Base-by-base conservation (phyloP, 1,284 basidiomycete genomes). In the Tylopilus sp. region DNA sequence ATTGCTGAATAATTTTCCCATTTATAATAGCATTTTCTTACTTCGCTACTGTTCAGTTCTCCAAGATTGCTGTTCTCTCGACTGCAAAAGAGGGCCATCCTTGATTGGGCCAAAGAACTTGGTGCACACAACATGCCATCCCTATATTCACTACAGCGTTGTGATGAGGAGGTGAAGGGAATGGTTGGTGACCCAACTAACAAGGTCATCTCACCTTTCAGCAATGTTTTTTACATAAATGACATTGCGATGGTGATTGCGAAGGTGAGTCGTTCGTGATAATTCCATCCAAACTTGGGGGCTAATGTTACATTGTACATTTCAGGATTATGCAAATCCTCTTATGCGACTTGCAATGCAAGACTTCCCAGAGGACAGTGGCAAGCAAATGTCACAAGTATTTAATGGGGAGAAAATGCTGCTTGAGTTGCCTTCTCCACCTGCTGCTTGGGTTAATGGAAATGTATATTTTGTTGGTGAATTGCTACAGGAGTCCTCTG, bases 191-290 rank as follows among this genome's bases (percentile, higher is more conserved):
- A 67, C 12, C 64, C 54, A 55, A 12, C 54, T 25, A 35, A 8
- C 33, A 55, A 55, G 23, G 29, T 7, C 12, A 34, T 55, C 14
- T 55, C 54, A 25, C 33, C 12, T 16, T 27, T 17, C 35, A 70
- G 12, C 14, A 64, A 71, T 48, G 19, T 66, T 3, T 72, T 72
- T 8, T 72, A 71, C 21, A 60, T 72, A 17, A 72, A 72, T 27
- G 37, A 56, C 25, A 13, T 72, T 29, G 35, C 10, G 8, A 39
- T 57, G 25, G 65, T 63, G 12, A 62, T 68, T 55, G 19, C 25
- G 41, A 42, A 42, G 41, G 41, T 42, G 8, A 42, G 37, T 39
- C 17, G 37, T 17, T 39, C 37, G 17, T 23, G 9, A 42, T 17
- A 39, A 9, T 39, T 23, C 10, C 41, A 42, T 23, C 25, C 25